Percentiles rank a stretch among this genome's conserved stretches.
Conservation (phyloP, 2,329 filamentous ascomycete genomes). For the Byssochlamys sp. region DNA sequence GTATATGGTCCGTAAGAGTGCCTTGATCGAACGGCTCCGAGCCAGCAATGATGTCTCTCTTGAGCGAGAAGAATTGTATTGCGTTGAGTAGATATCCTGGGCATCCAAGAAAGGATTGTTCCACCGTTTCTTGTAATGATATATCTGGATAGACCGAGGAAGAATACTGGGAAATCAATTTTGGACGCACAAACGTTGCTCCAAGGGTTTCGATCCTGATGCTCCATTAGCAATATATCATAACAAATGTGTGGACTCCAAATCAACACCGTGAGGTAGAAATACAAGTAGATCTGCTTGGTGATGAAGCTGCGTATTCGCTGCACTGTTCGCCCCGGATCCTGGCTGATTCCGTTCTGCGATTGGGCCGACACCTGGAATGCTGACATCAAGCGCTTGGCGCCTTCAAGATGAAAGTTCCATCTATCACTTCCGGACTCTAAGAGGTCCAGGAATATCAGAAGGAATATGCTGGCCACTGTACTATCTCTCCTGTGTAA, state of each 20-base stretch:
- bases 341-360: not conserved
- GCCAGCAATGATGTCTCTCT: not conserved
- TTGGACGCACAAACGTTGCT: constrained; percentile 23
- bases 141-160: constrained; percentile 6
- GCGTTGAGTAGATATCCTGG: constrained; percentile 23
- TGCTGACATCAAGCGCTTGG: constrained; percentile 1
- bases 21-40: not conserved
- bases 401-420: constrained; percentile 10
- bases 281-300: constrained; percentile 2
- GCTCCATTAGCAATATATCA: not conserved
- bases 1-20: not conserved
- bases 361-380: not conserved
- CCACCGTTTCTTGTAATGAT: constrained; percentile 17
- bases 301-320: constrained; percentile 1
- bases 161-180: constrained; percentile 16
- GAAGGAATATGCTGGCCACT: constrained; percentile 25
- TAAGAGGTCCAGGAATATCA: constrained; percentile 12
- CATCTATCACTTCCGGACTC: constrained; percentile 11
- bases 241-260: not conserved
- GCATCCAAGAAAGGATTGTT: constrained; percentile 28
- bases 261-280: not conserved
- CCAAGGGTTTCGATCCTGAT: constrained; percentile 25
- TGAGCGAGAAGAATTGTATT: not conserved
- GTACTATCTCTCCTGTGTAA: constrained; percentile 15
- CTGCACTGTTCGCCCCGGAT: not conserved